These are phyloP conservation scores for Phytophthora chlamydospora DNA, from an alignment of 352 stramenopile species.

Conservation along the genomic window DNA sequence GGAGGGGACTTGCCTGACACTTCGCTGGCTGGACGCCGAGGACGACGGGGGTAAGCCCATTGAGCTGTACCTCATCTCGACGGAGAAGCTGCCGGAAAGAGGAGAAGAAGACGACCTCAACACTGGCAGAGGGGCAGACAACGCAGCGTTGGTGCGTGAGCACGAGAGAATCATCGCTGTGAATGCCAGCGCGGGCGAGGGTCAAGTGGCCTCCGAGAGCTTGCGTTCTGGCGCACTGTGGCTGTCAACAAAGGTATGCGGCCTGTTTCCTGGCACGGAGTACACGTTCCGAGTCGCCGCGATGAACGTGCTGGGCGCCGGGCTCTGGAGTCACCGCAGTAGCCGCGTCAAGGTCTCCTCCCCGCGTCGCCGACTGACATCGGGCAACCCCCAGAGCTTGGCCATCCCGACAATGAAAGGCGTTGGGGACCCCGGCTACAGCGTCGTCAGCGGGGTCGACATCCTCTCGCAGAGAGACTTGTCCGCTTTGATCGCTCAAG, in stretches of 20 bases:
- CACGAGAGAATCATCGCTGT: constrained; percentile 39
- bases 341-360: constrained; percentile 24
- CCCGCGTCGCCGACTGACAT: constrained; percentile 3
- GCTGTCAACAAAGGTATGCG: constrained; percentile 48
- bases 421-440: constrained; percentile 52
- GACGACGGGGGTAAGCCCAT: constrained; percentile 66
- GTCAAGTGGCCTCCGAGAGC: constrained; percentile 17
- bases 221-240: constrained; percentile 32
- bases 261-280: constrained; percentile 42
- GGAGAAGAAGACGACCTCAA: constrained; percentile 23
- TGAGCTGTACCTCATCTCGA: constrained; percentile 46
- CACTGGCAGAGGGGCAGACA: constrained; percentile 28
- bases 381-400: constrained; percentile 3
- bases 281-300: constrained; percentile 72
- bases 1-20: constrained; percentile 40
- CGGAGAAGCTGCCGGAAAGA: constrained; percentile 25
- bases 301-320: constrained; percentile 65
- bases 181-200: constrained; percentile 15
- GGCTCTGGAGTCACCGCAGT: constrained; percentile 57
- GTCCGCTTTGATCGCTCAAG: constrained; percentile 24
- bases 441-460: constrained; percentile 27
- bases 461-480: constrained; percentile 40
- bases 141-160: constrained; percentile 23
- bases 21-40: constrained; percentile 62
- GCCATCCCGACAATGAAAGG: constrained; percentile 53